Percentiles rank a stretch among this genome's conserved stretches.
phyloP scores from a whole-genome alignment of 2,329 filamentous ascomycete species.

The Paracamarosporium sp. region DNA sequence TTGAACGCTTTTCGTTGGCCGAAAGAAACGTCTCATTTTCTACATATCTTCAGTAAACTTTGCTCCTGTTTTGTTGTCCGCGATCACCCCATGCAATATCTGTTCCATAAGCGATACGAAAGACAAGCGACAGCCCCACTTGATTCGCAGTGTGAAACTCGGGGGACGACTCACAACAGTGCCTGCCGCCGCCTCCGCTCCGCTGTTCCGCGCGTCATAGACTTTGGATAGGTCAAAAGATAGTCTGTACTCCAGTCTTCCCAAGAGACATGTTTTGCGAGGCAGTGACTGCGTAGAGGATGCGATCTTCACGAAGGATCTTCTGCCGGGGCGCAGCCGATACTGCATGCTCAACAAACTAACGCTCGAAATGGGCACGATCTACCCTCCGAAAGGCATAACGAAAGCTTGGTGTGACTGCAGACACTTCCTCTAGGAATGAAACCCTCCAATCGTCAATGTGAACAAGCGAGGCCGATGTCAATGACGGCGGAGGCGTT shows the following conservation, averaged over 20 bases:
- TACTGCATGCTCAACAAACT: neutral
- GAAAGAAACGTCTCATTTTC: neutral
- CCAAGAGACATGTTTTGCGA: neutral
- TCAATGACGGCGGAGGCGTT: neutral
- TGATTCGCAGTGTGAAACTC: neutral
- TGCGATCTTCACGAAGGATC: neutral
- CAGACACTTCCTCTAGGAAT: neutral
- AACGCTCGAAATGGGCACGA: neutral
- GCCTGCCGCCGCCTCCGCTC: neutral
- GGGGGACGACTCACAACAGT: neutral
- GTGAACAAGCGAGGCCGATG: neutral
- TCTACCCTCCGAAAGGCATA: neutral
- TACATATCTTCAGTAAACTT: neutral
- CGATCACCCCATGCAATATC: neutral
- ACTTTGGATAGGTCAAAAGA: neutral
- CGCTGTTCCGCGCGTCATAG: neutral
- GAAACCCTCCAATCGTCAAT: neutral
- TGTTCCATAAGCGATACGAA: neutral
- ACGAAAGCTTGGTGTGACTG: slow-evolving; percentile 6
- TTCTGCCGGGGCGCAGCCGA: neutral
- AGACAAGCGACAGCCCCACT: neutral
- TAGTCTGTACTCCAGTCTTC: neutral
- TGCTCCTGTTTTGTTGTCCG: slow-evolving; percentile 4
- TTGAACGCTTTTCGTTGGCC: neutral
- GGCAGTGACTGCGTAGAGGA: neutral